These are phyloP conservation scores for Phaseolus coccineus DNA, from an alignment of 331 rosid genomes.

Conservation along the genomic window DNA sequence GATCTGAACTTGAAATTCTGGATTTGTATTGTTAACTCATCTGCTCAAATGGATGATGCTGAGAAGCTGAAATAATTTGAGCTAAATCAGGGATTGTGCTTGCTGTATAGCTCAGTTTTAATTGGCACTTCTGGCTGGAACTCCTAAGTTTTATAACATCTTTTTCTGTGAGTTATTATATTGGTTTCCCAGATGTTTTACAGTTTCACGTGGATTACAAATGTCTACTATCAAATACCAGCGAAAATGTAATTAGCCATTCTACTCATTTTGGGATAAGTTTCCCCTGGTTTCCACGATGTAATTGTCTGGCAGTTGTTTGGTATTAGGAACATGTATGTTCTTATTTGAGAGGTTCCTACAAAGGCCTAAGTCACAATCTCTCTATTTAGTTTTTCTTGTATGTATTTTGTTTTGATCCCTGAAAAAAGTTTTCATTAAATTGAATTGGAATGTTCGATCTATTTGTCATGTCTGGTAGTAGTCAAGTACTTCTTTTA, in stretches of 20 bases:
- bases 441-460: not conserved
- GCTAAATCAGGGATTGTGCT: constrained; percentile 48
- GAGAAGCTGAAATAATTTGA: constrained; percentile 49
- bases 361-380: constrained; percentile 26
- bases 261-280: constrained; percentile 40
- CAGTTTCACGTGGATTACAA: constrained; percentile 40
- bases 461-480: not conserved
- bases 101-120: constrained; percentile 53
- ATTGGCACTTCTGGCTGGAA: constrained; percentile 54
- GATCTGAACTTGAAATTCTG: constrained; percentile 52
- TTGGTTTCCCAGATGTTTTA: constrained; percentile 50
- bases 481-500: too few species aligned
- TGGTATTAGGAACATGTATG: constrained; percentile 34
- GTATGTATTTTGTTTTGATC: not conserved
- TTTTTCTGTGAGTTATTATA: constrained; percentile 53
- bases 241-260: constrained; percentile 55
- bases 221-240: constrained; percentile 45
- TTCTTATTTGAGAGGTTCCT: constrained; percentile 19
- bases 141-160: constrained; percentile 45
- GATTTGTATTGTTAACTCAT: constrained; percentile 57
- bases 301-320: constrained; percentile 42
- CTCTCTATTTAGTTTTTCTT: not conserved
- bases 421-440: constrained; percentile 21
- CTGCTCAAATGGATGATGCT: constrained; percentile 46
- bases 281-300: constrained; percentile 40